These are phyloP conservation scores for Saccharomyces hybrid DNA, from an alignment of 1,139 yeast genomes.

Conservation along the genomic window DNA sequence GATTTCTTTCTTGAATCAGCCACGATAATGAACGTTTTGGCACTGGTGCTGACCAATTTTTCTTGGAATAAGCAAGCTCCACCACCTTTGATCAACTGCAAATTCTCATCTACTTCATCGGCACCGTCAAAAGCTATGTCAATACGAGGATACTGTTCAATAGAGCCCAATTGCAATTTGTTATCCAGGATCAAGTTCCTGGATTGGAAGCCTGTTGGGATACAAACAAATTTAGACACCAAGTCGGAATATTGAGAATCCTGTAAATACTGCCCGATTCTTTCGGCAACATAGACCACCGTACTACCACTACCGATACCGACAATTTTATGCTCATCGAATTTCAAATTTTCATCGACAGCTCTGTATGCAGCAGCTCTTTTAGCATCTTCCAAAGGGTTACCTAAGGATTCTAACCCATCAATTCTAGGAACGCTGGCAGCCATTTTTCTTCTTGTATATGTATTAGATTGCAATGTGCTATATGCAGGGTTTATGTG, in stretches of 20 bases:
- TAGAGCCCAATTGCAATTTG: slow-evolving; percentile 68
- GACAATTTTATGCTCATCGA: slow-evolving; percentile 59
- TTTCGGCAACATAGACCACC: slow-evolving; percentile 90
- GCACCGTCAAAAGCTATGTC: slow-evolving; percentile 98
- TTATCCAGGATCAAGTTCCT: slow-evolving; percentile 76
- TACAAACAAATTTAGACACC: slow-evolving; percentile 59
- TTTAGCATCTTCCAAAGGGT: slow-evolving; percentile 43
- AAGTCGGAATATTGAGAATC: slow-evolving; percentile 33
- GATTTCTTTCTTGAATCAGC: slow-evolving; percentile 88
- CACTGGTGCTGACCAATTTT: slow-evolving; percentile 80
- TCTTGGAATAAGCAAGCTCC: slow-evolving; percentile 98
- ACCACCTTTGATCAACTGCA: slow-evolving; percentile 94
- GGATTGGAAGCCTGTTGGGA: slow-evolving; percentile 96
- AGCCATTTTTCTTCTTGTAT: not conserved
- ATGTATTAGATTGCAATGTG: not conserved
- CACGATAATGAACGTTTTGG: slow-evolving; percentile 71
- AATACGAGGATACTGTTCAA: slow-evolving; percentile 71
- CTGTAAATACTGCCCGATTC: slow-evolving; percentile 50
- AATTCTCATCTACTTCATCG: slow-evolving; percentile 78
- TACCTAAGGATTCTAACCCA: slow-evolving; percentile 24
- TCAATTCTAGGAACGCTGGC: slow-evolving; percentile 11
- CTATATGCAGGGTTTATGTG: not conserved
- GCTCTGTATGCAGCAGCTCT: slow-evolving; percentile 86
- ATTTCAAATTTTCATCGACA: slow-evolving; percentile 74
- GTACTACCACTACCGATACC: slow-evolving; percentile 98